Base-by-base conservation (phyloP, 139 green algal genomes). In the Eudorina sp. region DNA sequence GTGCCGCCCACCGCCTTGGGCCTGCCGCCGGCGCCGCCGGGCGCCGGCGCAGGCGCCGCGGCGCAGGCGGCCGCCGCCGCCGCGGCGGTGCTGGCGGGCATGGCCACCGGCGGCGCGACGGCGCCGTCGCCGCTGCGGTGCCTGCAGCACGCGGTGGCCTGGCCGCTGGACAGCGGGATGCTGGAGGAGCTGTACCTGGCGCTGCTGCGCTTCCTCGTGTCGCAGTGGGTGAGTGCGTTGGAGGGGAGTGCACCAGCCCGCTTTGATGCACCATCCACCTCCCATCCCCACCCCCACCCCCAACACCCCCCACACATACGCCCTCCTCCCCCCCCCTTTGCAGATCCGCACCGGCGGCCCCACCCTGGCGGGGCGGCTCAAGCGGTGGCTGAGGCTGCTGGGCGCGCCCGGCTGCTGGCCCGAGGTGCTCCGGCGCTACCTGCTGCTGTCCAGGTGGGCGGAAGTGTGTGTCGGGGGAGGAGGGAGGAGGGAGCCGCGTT, bases 341-440 rank as follows among this genome's bases (percentile, higher is more conserved):
- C 38, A 88, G 82, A 27, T 79, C 34, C 45, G 66, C 31, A 43
- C 64, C 13, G 66, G 83, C 29, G 89, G 89, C 73, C 77, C 85
- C 78, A 80, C 72, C 0, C 80, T 86, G 43, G n/a, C 74, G 8
- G 68, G 76, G 9, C 79, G 89, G 13, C 77, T 92, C n/a, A 68
- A 76, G 53, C 89, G 89, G 53, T 92, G 89, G 89, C 70, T 84
- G 53, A 85, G 89, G 40, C 82, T 88, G 46, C 45, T 88, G 64
- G 34, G 45, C 11, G 64, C 66, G 4, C 82, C 66, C 41, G 89
- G 87, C 53, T 91, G 86, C 38, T 94, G 91, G 91, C 91, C 91
- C 64, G 91, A 94, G 90, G 78, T 94, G 60, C 89, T 94, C 64
- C 74, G 91, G 23, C 55, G 91, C 21, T 94, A 90, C 73, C 66